Evolutionary conservation across 495 filamentous ascomycete species (phyloP).

Genomic region (Aspergillus hancockii): DNA sequence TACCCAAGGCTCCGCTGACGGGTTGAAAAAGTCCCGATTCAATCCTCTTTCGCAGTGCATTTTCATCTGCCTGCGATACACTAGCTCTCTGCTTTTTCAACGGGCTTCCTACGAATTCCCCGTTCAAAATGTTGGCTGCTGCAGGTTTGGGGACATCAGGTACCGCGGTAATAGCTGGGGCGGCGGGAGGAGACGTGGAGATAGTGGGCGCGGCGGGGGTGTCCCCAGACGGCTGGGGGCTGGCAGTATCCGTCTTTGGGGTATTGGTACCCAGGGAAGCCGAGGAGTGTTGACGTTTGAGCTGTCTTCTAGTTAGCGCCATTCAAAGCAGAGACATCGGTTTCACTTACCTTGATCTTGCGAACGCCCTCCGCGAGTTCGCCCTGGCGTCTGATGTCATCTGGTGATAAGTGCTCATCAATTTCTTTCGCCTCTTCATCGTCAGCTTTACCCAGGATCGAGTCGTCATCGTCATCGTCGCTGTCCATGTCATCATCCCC

Average conservation of each 20-base stretch:
- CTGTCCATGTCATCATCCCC: slow-evolving; percentile 72
- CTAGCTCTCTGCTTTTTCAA: slow-evolving; percentile 81
- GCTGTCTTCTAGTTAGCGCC: slow-evolving; percentile 47
- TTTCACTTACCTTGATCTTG: slow-evolving; percentile 78
- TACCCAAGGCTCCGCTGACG: slow-evolving; percentile 32
- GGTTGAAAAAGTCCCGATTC: slow-evolving; percentile 42
- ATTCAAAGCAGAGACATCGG: slow-evolving; percentile 7
- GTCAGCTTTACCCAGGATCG: slow-evolving; percentile 61
- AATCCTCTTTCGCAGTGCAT: slow-evolving; percentile 50
- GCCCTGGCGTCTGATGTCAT: slow-evolving; percentile 80
- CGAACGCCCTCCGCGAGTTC: slow-evolving; percentile 89
- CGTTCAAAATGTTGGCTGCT: slow-evolving; percentile 38
- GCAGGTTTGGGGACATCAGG: slow-evolving; percentile 30
- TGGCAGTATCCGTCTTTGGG: slow-evolving; percentile 37
- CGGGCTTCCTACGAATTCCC: slow-evolving; percentile 68
- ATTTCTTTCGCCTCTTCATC: slow-evolving; percentile 74
- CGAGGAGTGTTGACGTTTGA: slow-evolving; percentile 92
- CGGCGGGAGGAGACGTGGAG: slow-evolving; percentile 42
- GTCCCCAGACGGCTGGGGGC: slow-evolving; percentile 45
- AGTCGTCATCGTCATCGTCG: slow-evolving; percentile 63
- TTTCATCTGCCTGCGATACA: slow-evolving; percentile 61
- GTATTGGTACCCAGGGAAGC: slow-evolving; percentile 62
- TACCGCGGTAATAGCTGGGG: slow-evolving; percentile 23
- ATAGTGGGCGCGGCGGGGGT: slow-evolving; percentile 38
- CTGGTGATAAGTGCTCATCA: slow-evolving; percentile 60